These are phyloP conservation scores for Cinnamomum chago DNA, from an alignment of 164 flowering plant species.

Conservation along the genomic window DNA sequence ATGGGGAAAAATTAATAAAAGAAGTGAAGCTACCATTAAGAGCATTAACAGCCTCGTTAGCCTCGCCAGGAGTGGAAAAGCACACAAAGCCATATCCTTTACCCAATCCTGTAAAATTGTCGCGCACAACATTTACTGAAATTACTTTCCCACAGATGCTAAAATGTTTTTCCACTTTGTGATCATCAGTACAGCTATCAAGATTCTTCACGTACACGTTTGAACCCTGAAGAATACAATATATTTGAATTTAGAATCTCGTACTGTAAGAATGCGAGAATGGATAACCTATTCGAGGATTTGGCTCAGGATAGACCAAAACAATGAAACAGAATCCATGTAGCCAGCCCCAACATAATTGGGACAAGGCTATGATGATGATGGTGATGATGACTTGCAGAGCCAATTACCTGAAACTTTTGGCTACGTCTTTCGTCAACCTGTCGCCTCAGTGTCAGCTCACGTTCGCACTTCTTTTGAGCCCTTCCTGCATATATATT, in stretches of 20 bases:
- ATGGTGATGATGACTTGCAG: neutral
- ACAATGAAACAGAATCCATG: no score
- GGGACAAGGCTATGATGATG: neutral
- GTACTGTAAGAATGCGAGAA: neutral
- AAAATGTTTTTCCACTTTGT: constrained; percentile 24
- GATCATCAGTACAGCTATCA: constrained; percentile 24
- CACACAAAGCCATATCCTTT: constrained; percentile 14
- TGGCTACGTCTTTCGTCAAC: constrained; percentile 1
- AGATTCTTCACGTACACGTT: constrained; percentile 43
- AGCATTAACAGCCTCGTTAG: constrained; percentile 2
- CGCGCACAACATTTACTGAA: constrained; percentile 17
- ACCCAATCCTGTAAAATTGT: neutral
- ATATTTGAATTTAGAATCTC: neutral
- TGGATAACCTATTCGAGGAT: no score
- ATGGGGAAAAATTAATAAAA: no score
- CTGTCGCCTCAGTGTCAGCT: constrained; percentile 13
- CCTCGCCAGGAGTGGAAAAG: constrained; percentile 10
- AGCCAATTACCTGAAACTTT: constrained; percentile 13
- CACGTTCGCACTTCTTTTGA: constrained; percentile 39
- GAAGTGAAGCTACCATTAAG: constrained; percentile 3
- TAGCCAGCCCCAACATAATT: no score
- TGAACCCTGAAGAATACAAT: constrained; percentile 12
- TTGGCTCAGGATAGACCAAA: no score
- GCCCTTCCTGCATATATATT: constrained; percentile 40
- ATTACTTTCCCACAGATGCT: constrained; percentile 27